phyloP scores from a whole-genome alignment of 331 rosid species.

The Malus hybrid region DNA sequence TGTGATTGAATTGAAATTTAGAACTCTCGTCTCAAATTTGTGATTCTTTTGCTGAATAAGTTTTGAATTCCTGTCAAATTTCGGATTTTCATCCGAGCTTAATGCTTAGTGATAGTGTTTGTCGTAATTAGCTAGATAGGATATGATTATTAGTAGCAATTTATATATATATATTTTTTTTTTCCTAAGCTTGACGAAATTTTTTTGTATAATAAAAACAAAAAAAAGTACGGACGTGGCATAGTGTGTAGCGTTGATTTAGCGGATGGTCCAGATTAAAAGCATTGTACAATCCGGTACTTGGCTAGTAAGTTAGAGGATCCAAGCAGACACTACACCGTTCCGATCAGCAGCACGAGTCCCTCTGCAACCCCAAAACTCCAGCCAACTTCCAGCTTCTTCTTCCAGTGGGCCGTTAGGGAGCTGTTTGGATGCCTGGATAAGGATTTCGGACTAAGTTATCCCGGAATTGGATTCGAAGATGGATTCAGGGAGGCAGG shows the following conservation, averaged over 20 bases:
- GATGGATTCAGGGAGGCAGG: slow-evolving; percentile 86
- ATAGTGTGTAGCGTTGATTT: not conserved
- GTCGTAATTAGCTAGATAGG: not conserved
- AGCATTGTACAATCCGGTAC: not conserved
- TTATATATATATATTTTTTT: no score
- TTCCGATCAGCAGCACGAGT: not conserved
- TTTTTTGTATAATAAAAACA: no score
- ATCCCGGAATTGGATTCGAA: not conserved
- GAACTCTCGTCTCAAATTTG: no score
- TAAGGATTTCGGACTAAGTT: not conserved
- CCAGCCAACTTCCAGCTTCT: not conserved
- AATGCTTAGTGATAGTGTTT: not conserved
- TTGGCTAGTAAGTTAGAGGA: not conserved
- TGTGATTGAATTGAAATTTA: not conserved
- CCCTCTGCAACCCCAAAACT: not conserved
- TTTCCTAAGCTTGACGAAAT: no score
- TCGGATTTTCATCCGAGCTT: not conserved
- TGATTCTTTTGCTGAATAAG: no score
- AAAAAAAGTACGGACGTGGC: not conserved
- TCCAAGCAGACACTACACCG: not conserved
- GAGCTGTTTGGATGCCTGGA: not conserved
- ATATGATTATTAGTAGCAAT: not conserved
- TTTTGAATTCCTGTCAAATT: not conserved
- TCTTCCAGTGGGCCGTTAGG: not conserved
- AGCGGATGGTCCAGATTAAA: not conserved